Percentiles rank a stretch among this genome's conserved stretches.
Evolutionary conservation across 345 rosid species (phyloP).

Genomic region (Kandelia obovata): DNA sequence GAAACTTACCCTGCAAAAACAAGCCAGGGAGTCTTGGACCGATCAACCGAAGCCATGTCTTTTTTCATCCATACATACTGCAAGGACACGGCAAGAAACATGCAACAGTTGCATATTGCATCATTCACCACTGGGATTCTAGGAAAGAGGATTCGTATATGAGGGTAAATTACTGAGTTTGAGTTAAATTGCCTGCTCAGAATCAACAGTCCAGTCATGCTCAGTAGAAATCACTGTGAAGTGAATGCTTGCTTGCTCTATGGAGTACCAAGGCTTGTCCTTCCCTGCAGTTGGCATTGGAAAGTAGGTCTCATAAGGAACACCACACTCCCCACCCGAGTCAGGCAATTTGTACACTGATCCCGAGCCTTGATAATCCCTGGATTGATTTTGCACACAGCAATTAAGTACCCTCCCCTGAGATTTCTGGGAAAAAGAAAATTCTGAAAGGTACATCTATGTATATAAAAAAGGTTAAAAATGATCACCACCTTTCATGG

Average conservation of each 20-base stretch:
- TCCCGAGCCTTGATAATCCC: slow-evolving; percentile 51
- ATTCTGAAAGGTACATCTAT: neutral
- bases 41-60: slow-evolving; percentile 54
- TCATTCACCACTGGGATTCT: neutral
- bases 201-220: slow-evolving; percentile 41
- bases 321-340: slow-evolving; percentile 77
- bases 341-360: slow-evolving; percentile 39
- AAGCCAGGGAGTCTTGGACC: slow-evolving; percentile 64
- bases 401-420: neutral
- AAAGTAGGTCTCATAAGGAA: slow-evolving; percentile 63
- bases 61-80: slow-evolving; percentile 54
- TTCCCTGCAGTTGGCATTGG: slow-evolving; percentile 58
- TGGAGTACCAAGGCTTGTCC: slow-evolving; percentile 75
- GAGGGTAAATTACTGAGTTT: neutral
- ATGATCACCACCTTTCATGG: slow-evolving; percentile 50
- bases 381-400: slow-evolving; percentile 6
- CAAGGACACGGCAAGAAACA: neutral
- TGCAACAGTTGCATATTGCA: neutral
- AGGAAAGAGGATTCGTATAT: neutral
- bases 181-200: slow-evolving; percentile 48
- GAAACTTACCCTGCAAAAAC: slow-evolving; percentile 50
- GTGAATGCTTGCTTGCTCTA: slow-evolving; percentile 54
- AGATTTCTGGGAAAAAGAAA: too few species aligned
- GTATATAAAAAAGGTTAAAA: neutral
- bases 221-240: slow-evolving; percentile 64